phyloP scores from a whole-genome alignment of 2,329 filamentous ascomycete species.

The Cytospora piceicola region DNA sequence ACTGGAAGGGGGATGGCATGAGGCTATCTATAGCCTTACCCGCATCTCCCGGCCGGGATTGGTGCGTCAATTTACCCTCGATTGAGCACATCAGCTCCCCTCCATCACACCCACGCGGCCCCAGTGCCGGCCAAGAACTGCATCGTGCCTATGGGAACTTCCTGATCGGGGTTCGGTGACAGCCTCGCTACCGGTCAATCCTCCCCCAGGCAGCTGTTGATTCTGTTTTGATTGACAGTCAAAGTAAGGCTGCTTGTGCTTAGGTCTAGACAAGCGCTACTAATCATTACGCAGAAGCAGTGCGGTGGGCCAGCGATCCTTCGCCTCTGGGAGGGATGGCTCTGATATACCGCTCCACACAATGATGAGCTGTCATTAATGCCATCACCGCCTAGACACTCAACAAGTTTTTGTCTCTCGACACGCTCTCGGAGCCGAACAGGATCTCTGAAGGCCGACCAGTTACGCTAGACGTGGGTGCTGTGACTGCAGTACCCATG shows the following conservation, averaged over 20 bases:
- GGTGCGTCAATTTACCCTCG: not conserved
- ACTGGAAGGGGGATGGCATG: constrained; percentile 17
- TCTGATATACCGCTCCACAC: constrained; percentile 7
- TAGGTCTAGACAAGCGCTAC: not conserved
- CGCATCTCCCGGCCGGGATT: constrained; percentile 11
- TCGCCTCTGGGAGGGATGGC: constrained; percentile 14
- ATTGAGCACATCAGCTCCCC: not conserved
- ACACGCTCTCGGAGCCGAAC: constrained; percentile 25
- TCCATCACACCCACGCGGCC: not conserved
- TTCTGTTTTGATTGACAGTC: constrained; percentile 6
- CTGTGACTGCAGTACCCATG: constrained; percentile 7
- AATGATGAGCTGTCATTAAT: constrained; percentile 17
- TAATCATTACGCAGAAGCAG: not conserved
- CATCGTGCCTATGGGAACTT: constrained; percentile 6
- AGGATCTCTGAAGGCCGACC: constrained; percentile 20
- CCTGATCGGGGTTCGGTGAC: constrained; percentile 3
- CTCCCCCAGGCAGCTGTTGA: not conserved
- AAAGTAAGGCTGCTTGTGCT: not conserved
- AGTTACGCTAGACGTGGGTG: constrained; percentile 14
- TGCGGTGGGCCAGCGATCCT: constrained; percentile 20
- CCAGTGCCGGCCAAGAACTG: not conserved
- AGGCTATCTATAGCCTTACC: constrained; percentile 23
- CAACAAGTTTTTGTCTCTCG: not conserved
- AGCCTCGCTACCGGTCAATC: not conserved
- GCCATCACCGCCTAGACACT: not conserved